Percentiles rank a stretch among this genome's conserved stretches.
phyloP scores from a whole-genome alignment of 345 rosid genomes.

The Aurinia saxatilis region DNA sequence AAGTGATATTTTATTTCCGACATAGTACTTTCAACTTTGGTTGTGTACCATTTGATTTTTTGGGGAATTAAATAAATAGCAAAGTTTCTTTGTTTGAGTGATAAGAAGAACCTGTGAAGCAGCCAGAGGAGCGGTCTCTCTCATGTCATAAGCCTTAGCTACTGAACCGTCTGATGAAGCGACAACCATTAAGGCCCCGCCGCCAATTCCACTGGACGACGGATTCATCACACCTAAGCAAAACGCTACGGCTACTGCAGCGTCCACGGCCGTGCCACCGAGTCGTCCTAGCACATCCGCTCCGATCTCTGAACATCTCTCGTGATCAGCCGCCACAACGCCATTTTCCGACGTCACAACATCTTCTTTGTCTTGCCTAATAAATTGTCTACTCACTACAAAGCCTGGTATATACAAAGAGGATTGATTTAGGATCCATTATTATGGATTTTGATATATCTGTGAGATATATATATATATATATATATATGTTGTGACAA shows the following conservation, averaged over 20 bases:
- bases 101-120: constrained; percentile 54
- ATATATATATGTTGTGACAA: too few species aligned
- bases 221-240: constrained; percentile 74
- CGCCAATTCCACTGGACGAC: constrained; percentile 78
- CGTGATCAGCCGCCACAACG: constrained; percentile 82
- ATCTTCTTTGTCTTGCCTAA: constrained; percentile 20
- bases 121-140: constrained; percentile 81
- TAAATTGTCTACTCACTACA: background rate
- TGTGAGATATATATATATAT: too few species aligned
- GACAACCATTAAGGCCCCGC: constrained; percentile 81
- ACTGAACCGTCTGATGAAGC: constrained; percentile 39
- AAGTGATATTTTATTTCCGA: too few species aligned
- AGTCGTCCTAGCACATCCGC: constrained; percentile 54
- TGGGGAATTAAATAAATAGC: too few species aligned
- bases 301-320: constrained; percentile 71
- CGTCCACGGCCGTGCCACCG: constrained; percentile 73
- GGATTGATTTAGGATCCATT: background rate
- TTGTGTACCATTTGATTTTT: too few species aligned
- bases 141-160: constrained; percentile 64
- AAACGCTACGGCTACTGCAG: constrained; percentile 67
- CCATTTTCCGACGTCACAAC: constrained; percentile 60
- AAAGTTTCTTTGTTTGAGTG: too few species aligned
- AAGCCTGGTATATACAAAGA: background rate
- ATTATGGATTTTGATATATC: too few species aligned
- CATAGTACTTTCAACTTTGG: too few species aligned